Conservation (phyloP, 257 asterid genomes). For the Sherardia arvensis region DNA sequence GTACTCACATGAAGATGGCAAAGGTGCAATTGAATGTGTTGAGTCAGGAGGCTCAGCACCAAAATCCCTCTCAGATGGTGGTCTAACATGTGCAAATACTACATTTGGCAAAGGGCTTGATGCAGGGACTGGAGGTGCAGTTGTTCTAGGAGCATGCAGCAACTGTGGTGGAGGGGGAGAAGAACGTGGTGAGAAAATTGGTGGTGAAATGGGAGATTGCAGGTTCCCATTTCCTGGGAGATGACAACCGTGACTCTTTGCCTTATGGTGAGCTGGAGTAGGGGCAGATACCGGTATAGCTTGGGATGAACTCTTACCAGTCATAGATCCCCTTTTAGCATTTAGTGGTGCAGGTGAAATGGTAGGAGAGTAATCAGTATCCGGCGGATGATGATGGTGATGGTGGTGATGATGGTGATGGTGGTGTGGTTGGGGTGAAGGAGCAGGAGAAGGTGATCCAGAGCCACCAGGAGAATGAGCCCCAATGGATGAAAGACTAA, state of each 20-base stretch:
- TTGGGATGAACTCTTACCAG: constrained; percentile 27
- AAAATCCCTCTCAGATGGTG: constrained; percentile 44
- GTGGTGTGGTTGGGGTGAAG: constrained; percentile 31
- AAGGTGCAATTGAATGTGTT: constrained; percentile 44
- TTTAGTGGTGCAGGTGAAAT: constrained; percentile 56
- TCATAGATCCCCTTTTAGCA: constrained; percentile 19
- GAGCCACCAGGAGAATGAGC: constrained; percentile 50
- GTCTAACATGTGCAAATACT: constrained; percentile 36
- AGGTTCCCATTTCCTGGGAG: constrained; percentile 39
- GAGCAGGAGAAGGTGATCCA: constrained; percentile 48
- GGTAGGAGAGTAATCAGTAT: constrained; percentile 37
- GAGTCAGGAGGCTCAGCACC: constrained; percentile 40
- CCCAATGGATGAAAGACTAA: constrained; percentile 66
- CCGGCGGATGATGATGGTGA: constrained; percentile 34
- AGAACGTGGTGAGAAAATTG: constrained; percentile 40
- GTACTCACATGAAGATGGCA: constrained; percentile 69
- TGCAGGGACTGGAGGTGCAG: constrained; percentile 29
- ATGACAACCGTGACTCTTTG: constrained; percentile 55
- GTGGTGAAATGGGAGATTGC: constrained; percentile 47
- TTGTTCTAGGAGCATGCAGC: constrained; percentile 23
- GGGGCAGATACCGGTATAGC: constrained; percentile 44
- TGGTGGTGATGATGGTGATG: constrained; percentile 42
- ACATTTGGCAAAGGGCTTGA: constrained; percentile 46
- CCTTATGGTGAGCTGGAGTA: constrained; percentile 26
- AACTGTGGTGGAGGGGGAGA: constrained; percentile 44